phyloP scores from a whole-genome alignment of 2,329 filamentous ascomycete genomes.

The Sclerotinia trifoliorum region DNA sequence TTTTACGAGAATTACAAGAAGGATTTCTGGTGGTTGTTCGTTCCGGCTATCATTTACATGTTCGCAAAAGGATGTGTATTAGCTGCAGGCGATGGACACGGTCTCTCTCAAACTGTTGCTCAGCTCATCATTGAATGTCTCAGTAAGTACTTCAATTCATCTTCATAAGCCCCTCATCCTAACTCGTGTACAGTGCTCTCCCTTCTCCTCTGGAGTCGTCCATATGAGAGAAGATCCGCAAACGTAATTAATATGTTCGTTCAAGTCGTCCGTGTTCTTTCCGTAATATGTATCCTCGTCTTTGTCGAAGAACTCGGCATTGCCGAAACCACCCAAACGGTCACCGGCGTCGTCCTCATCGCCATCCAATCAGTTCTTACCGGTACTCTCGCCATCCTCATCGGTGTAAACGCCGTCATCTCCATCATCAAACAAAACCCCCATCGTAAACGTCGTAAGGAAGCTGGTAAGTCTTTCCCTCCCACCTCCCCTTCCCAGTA shows the following conservation, averaged over 20 bases:
- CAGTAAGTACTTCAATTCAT: conserved; percentile 31
- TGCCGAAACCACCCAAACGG: conserved; percentile 86
- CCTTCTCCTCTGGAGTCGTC: conserved; percentile 79
- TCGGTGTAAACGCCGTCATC: conserved; percentile 84
- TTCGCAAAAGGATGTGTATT: conserved; percentile 85
- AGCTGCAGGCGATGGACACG: conserved; percentile 81
- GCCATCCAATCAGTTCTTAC: conserved; percentile 86
- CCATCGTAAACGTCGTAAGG: conserved; percentile 83
- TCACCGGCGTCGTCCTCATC: conserved; percentile 90
- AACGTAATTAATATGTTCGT: conserved; percentile 95
- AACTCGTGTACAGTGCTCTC: conserved; percentile 55
- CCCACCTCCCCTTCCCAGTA: neutral
- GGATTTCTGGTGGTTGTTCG: conserved; percentile 95
- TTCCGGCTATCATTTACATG: conserved; percentile 86
- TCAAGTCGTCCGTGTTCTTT: conserved; percentile 83
- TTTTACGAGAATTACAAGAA: conserved; percentile 97
- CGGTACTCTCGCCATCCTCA: conserved; percentile 78
- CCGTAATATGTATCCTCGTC: conserved; percentile 82
- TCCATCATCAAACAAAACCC: conserved; percentile 84
- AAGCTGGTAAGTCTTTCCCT: conserved; percentile 67
- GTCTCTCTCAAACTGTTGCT: conserved; percentile 74
- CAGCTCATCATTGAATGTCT: conserved; percentile 79
- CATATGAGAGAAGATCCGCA: conserved; percentile 81
- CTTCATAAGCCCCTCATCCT: neutral
- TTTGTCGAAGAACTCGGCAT: conserved; percentile 94